Conservation (phyloP, 345 rosid genomes). For the Orychophragmus violaceus region DNA sequence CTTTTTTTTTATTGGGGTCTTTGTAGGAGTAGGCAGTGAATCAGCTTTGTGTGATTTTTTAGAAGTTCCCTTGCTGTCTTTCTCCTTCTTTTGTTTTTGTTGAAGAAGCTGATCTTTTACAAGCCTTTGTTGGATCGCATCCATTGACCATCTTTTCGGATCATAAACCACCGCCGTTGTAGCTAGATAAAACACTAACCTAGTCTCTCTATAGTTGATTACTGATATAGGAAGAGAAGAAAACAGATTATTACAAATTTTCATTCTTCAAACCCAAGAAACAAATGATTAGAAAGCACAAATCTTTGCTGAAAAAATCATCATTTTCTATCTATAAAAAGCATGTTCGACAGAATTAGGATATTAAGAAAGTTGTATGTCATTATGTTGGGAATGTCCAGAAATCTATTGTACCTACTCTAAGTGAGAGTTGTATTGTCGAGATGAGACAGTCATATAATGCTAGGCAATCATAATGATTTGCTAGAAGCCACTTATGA, state of each 20-base stretch:
- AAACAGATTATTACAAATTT: neutral
- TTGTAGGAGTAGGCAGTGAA: constrained; percentile 20
- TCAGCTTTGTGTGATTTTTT: constrained; percentile 17
- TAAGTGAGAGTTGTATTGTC: too few species aligned
- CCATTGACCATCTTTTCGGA: constrained; percentile 45
- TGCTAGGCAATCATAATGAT: too few species aligned
- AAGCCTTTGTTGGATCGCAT: constrained; percentile 56
- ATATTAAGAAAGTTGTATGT: too few species aligned
- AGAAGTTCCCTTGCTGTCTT: constrained; percentile 15
- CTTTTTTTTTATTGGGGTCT: constrained; percentile 30
- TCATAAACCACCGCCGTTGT: constrained; percentile 24
- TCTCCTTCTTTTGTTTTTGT: constrained; percentile 40
- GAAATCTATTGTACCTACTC: too few species aligned
- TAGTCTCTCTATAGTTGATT: constrained; percentile 3
- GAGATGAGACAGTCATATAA: too few species aligned
- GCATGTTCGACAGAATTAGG: too few species aligned
- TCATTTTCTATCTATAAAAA: too few species aligned
- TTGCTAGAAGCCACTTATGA: too few species aligned
- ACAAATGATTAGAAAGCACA: neutral
- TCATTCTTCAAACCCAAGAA: neutral
- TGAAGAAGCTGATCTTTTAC: constrained; percentile 52
- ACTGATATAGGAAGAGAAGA: neutral
- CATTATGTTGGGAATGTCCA: too few species aligned
- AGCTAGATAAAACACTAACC: neutral
- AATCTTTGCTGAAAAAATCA: too few species aligned